Conservation (phyloP, 495 filamentous ascomycete genomes). For the Penicillium cinerascens region DNA sequence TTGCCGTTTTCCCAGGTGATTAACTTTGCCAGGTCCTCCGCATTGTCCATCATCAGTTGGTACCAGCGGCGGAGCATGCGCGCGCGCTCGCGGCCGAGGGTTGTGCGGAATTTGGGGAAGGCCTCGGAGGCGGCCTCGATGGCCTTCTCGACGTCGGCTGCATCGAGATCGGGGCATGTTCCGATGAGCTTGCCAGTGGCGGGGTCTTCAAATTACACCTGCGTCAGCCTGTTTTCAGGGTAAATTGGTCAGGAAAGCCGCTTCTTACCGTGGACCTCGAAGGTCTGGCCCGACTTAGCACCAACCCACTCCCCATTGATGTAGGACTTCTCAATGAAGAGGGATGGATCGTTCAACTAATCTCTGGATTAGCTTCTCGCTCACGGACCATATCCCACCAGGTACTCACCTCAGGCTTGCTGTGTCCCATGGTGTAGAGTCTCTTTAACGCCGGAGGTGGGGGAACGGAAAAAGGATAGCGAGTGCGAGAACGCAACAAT, state of each 20-base stretch:
- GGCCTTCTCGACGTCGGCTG: slow-evolving; percentile 69
- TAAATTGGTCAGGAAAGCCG: not conserved
- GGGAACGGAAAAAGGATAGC: slow-evolving; percentile 42
- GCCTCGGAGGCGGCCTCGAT: slow-evolving; percentile 73
- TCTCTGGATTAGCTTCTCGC: not conserved
- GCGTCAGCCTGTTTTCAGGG: not conserved
- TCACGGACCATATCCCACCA: not conserved
- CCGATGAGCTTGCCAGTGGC: slow-evolving; percentile 76
- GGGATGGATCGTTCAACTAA: slow-evolving; percentile 76
- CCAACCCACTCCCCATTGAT: slow-evolving; percentile 83
- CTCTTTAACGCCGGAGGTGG: slow-evolving; percentile 29
- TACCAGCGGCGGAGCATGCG: slow-evolving; percentile 87
- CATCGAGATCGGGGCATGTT: slow-evolving; percentile 76
- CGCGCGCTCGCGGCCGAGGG: slow-evolving; percentile 75
- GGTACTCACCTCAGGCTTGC: slow-evolving; percentile 36
- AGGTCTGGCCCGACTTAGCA: slow-evolving; percentile 72
- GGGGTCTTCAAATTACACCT: slow-evolving; percentile 55
- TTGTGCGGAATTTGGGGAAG: slow-evolving; percentile 69
- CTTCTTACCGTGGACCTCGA: slow-evolving; percentile 65
- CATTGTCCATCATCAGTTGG: slow-evolving; percentile 80
- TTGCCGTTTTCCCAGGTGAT: slow-evolving; percentile 87
- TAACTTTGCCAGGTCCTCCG: slow-evolving; percentile 81
- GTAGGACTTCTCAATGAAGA: slow-evolving; percentile 78
- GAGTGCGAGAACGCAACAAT: slow-evolving; percentile 34
- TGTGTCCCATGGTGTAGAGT: slow-evolving; percentile 43